Conservation (phyloP, 176 grass and related monocot species). For the Carex myosuroides region DNA sequence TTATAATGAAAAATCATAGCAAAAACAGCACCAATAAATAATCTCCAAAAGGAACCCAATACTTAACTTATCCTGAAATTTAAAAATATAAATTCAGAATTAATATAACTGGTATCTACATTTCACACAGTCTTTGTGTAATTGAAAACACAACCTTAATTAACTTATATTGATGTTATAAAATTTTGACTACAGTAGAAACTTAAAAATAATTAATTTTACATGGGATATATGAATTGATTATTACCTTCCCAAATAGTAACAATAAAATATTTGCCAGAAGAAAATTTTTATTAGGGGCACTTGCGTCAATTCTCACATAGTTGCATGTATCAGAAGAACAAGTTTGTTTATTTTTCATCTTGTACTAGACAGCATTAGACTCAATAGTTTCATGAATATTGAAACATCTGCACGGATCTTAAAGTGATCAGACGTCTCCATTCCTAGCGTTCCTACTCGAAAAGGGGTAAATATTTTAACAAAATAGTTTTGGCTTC, state of each 20-base stretch:
- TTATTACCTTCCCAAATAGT: constrained; percentile 39
- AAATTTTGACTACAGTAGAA: background rate
- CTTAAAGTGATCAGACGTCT: too few species aligned
- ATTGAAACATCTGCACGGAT: too few species aligned
- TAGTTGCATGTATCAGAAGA: background rate
- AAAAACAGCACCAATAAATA: constrained; percentile 30
- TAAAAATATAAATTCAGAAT: background rate
- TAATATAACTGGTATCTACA: background rate
- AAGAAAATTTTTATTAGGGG: constrained; percentile 21
- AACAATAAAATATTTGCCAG: constrained; percentile 26
- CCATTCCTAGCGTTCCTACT: too few species aligned
- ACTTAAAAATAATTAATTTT: background rate
- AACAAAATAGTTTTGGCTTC: too few species aligned
- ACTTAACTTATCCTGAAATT: constrained; percentile 44
- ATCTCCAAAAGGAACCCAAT: constrained; percentile 48
- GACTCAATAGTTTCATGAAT: background rate
- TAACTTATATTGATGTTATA: background rate
- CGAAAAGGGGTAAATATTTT: too few species aligned
- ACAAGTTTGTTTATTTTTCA: background rate
- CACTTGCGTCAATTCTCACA: background rate
- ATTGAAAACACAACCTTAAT: background rate
- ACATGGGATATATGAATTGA: background rate
- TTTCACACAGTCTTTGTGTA: background rate
- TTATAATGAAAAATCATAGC: constrained; percentile 45
- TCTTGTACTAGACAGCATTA: background rate